Evolutionary conservation across 1,284 basidiomycete genomes (phyloP), one percentile per base, ranked within the genome.

Genomic region (Trichosporon inkin): DNA sequence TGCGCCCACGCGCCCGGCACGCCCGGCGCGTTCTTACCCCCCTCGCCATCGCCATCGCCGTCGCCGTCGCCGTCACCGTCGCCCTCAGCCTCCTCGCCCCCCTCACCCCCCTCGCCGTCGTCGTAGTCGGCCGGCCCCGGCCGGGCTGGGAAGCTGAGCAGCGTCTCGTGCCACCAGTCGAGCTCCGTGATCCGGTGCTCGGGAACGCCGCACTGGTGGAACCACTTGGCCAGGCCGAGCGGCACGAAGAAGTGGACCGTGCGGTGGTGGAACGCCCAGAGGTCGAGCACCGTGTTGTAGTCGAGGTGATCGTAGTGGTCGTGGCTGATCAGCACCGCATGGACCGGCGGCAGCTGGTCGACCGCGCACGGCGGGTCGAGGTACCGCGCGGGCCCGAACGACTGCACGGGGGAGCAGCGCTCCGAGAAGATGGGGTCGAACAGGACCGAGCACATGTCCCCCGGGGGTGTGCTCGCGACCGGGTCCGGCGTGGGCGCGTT

Each of bases 251-350:
- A 79, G 54, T 78, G 75, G 17, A 79, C 70, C 3, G 73, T 75
- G 16, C 66, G 40, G 24, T 63, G 57, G 53, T 73, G 71, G 51
- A 67, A 71, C 56, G 71, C 69, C 75, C 75, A 77, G 13, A 79
- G 58, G 39, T 77, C 72, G 53, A 74, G 68, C 37, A 79, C 75
- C 8, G 74, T 74, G 58, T 75, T 69, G 62, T 78, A 77, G 60
- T 79, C 77, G 13, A 79, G 67, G 62, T 79, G 77, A 62, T 79
- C 77, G 55, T 79, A 79, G 56, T 79, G 77, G 61, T 79, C 76
- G 59, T 79, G 77, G 2, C 71, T 74, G 52, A 79, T 78, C 44
- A 68, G 72, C 53, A 68, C 71, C 17, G 72, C 58, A 41, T 79
- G 76, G 14, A 79, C 69, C 3, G 71, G 68, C 2, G 77, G 76